Evolutionary conservation across 768 basidiomycete species (phyloP).

Genomic region (Boletus sensibilis): DNA sequence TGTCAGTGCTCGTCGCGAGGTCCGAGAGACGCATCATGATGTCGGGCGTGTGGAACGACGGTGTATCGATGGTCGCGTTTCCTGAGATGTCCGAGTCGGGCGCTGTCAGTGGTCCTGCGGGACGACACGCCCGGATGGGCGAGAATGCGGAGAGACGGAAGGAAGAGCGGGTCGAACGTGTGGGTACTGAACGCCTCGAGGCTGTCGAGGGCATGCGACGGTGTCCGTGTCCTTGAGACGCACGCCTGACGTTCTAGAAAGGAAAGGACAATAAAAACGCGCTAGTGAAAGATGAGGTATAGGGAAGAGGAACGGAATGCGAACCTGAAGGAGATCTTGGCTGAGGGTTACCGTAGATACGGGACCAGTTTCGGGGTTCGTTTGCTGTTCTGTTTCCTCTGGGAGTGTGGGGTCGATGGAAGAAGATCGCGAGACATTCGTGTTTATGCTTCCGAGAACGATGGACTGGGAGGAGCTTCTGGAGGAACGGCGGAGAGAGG

Average conservation of each 20-base stretch:
- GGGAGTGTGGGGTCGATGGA: constrained; percentile 11
- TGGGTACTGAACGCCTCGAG: constrained; percentile 16
- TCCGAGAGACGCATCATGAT: constrained; percentile 19
- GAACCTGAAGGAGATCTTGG: constrained; percentile 33
- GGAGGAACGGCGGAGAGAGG: constrained; percentile 24
- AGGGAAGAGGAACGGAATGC: neutral
- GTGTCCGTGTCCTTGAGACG: constrained; percentile 17
- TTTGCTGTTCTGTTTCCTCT: constrained; percentile 15
- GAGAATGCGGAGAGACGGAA: constrained; percentile 28
- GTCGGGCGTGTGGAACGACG: constrained; percentile 12
- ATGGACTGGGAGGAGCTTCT: constrained; percentile 22
- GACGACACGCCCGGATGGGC: constrained; percentile 1
- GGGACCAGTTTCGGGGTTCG: constrained; percentile 4
- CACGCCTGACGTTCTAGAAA: constrained; percentile 22
- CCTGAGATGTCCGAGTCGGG: neutral
- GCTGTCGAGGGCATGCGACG: constrained; percentile 23
- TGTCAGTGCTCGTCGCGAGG: constrained; percentile 3
- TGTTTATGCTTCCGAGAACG: constrained; percentile 27
- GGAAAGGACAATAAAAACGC: neutral
- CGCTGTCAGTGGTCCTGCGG: neutral
- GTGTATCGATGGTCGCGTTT: neutral
- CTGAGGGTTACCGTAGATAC: constrained; percentile 22
- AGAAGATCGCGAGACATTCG: constrained; percentile 26
- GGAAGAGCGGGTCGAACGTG: constrained; percentile 11
- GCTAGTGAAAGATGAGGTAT: neutral